phyloP scores from a whole-genome alignment of 2,329 filamentous ascomycete genomes.

The Colletotrichum chlorophyti region DNA sequence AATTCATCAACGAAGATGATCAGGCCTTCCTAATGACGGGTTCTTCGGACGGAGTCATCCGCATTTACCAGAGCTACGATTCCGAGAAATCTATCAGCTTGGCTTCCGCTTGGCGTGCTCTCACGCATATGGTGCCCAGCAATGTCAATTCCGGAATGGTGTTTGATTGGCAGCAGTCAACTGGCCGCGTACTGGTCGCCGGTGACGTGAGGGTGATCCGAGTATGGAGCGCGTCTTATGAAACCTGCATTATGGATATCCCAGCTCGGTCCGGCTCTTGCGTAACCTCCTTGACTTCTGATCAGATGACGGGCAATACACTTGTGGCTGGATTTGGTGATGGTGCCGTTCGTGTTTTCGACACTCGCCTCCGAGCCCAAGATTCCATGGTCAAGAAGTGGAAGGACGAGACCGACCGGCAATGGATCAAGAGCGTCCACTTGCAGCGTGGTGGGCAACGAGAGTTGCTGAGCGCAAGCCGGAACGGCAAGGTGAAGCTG shows the following conservation, averaged over 20 bases:
- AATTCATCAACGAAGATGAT: constrained; percentile 98
- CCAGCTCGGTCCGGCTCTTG: constrained; percentile 93
- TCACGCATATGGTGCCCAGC: constrained; percentile 92
- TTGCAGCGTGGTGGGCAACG: constrained; percentile 95
- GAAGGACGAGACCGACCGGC: constrained; percentile 84
- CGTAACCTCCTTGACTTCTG: constrained; percentile 93
- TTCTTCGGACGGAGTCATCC: constrained; percentile 92
- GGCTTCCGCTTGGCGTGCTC: constrained; percentile 87
- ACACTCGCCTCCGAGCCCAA: constrained; percentile 82
- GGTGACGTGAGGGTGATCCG: constrained; percentile 95
- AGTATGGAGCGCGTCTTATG: constrained; percentile 93
- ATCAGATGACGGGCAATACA: constrained; percentile 96
- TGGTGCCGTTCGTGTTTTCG: constrained; percentile 91
- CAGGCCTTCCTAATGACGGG: constrained; percentile 94
- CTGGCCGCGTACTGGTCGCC: constrained; percentile 91
- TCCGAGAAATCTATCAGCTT: constrained; percentile 78
- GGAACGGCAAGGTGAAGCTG: constrained; percentile 90
- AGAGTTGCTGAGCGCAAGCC: constrained; percentile 87
- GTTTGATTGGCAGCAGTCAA: constrained; percentile 99
- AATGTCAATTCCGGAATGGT: constrained; percentile 95
- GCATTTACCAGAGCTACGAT: constrained; percentile 93
- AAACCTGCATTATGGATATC: constrained; percentile 93
- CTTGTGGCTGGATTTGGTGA: constrained; percentile 98
- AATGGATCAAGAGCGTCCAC: constrained; percentile 96
- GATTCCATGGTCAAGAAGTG: constrained; percentile 96